Percentiles rank a stretch among this genome's conserved stretches.
Evolutionary conservation across 2,329 filamentous ascomycete species (phyloP).

Genomic region (Endoconidiophora polonica): DNA sequence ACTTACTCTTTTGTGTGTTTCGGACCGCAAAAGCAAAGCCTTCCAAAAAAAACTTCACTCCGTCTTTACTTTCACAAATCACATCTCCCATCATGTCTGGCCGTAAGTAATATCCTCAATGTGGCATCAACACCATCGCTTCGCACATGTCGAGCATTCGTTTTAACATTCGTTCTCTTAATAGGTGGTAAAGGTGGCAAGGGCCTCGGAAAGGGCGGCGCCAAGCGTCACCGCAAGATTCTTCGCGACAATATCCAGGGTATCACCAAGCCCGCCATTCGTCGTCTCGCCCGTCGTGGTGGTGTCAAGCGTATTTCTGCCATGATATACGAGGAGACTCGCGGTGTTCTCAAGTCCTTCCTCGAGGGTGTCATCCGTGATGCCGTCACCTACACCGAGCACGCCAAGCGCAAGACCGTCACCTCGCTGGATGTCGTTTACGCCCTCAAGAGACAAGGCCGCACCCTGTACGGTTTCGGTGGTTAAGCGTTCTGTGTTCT

Average conservation of each 20-base stretch:
- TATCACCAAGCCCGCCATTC: conserved; percentile 96
- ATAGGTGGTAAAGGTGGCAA: conserved; percentile 88
- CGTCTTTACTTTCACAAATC: background rate
- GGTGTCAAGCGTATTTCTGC: conserved; percentile 99
- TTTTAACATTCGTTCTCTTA: background rate
- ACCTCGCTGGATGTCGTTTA: conserved; percentile 54
- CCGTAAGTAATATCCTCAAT: conserved; percentile 11
- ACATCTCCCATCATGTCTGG: conserved; percentile 13
- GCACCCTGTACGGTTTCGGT: conserved; percentile 79
- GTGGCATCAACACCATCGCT: background rate
- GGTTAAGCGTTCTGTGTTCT: conserved; percentile 38
- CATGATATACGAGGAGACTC: conserved; percentile 72
- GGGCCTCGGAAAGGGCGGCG: conserved; percentile 94
- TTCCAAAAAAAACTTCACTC: background rate
- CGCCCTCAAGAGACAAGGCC: conserved; percentile 51
- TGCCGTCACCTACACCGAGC: conserved; percentile 63
- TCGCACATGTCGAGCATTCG: background rate
- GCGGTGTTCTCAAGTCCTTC: conserved; percentile 63
- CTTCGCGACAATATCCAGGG: conserved; percentile 99
- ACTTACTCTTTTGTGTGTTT: background rate
- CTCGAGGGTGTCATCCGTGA: conserved; percentile 62
- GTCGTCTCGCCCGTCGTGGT: conserved; percentile 95
- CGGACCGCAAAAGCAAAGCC: background rate
- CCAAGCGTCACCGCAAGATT: conserved; percentile 99
- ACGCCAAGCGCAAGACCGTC: conserved; percentile 69